Conservation (phyloP, 192 early-diverging fungal species). For the Jimgerdemannia lactiflua region DNA sequence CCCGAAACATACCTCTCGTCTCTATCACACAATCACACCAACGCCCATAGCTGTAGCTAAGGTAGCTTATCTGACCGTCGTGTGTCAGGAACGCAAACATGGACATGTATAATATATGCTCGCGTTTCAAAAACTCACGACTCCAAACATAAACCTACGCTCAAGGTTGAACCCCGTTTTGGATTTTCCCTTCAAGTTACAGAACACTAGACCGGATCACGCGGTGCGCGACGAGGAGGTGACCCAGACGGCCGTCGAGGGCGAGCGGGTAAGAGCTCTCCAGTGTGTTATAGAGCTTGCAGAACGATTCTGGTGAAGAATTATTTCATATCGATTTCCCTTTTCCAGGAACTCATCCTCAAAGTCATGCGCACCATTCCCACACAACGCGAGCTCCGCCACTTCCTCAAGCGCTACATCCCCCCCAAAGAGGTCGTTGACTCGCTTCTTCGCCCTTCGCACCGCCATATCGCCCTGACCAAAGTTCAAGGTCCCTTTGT, state of each 20-base stretch:
- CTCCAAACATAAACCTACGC: no score
- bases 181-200: no score
- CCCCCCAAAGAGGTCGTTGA: neutral
- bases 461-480: conserved; percentile 26
- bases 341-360: conserved; percentile 51
- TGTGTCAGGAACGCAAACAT: no score
- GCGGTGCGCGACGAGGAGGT: neutral
- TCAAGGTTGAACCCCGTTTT: no score
- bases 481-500: conserved; percentile 52
- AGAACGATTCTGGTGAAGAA: neutral
- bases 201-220: no score
- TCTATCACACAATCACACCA: no score
- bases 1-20: neutral
- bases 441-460: conserved; percentile 5
- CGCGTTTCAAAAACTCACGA: no score
- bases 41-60: no score
- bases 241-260: neutral
- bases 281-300: neutral
- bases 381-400: conserved; percentile 59
- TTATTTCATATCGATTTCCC: neutral
- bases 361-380: conserved; percentile 59
- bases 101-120: no score
- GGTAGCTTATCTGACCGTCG: no score
- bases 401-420: conserved; percentile 55
- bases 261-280: neutral